phyloP scores from a whole-genome alignment of 225 moss, liverwort and hornwort species.

The Lunularia cruciata region DNA sequence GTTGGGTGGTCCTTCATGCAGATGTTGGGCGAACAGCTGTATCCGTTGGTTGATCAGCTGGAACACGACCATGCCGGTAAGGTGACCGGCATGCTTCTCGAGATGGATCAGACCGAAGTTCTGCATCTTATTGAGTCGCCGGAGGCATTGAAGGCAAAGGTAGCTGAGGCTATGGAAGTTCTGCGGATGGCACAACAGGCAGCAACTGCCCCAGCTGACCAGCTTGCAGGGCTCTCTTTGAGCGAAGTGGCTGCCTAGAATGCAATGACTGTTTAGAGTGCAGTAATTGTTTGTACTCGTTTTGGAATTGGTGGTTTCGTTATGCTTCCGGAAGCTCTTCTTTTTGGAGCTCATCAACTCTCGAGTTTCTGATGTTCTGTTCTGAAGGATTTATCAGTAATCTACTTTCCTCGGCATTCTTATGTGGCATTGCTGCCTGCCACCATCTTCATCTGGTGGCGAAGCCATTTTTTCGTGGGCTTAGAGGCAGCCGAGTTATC shows the following conservation, averaged over 20 bases:
- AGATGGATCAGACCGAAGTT: constrained; percentile 99
- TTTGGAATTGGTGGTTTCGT: neutral
- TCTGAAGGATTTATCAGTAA: constrained; percentile 17
- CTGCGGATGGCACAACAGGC: constrained; percentile 86
- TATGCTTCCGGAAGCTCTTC: constrained; percentile 13
- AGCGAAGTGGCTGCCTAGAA: constrained; percentile 44
- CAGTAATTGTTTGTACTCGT: neutral
- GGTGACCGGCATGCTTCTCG: constrained; percentile 95
- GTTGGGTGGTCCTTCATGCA: constrained; percentile 24
- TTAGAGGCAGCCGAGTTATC: constrained; percentile 46
- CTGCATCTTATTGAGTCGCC: constrained; percentile 97
- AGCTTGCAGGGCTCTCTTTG: constrained; percentile 67
- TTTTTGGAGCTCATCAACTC: neutral
- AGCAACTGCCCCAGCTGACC: constrained; percentile 58
- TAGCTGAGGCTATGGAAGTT: constrained; percentile 93
- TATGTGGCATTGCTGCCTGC: constrained; percentile 40
- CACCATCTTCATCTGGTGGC: constrained; percentile 22
- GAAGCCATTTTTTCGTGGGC: constrained; percentile 44
- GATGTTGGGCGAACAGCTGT: constrained; percentile 97
- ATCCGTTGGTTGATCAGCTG: constrained; percentile 78
- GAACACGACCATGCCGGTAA: constrained; percentile 94
- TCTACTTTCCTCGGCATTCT: constrained; percentile 30
- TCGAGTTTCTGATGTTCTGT: constrained; percentile 6
- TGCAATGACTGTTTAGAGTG: neutral
- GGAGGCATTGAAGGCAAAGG: constrained; percentile 87